phyloP scores from a whole-genome alignment of 345 rosid species.

The Bruguiera gymnorhiza region DNA sequence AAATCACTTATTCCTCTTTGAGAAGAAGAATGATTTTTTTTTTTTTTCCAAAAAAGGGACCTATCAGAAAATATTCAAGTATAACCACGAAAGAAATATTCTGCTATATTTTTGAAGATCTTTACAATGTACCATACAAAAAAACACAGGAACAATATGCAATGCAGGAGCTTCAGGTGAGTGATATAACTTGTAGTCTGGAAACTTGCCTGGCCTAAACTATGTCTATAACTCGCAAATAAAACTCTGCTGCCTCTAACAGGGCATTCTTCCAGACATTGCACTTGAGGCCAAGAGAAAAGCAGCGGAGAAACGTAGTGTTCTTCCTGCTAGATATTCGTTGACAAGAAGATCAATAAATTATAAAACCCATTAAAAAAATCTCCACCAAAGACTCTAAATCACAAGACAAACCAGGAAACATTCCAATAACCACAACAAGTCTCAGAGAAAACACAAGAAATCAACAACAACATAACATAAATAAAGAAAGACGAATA shows the following conservation, averaged over 20 bases:
- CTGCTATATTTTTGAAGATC: no score
- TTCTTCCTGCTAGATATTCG: slow-evolving; percentile 19
- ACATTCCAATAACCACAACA: no score
- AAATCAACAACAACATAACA: neutral
- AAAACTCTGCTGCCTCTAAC: slow-evolving; percentile 26
- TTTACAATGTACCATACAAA: no score
- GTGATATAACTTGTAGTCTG: neutral
- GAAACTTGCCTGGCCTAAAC: slow-evolving; percentile 20
- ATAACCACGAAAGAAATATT: neutral
- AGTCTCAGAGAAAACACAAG: no score
- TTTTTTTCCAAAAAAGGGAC: neutral
- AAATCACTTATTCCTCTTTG: neutral
- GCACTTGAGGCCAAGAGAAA: slow-evolving; percentile 24
- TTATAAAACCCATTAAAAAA: neutral
- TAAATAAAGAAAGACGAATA: neutral
- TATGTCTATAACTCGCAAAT: slow-evolving; percentile 20
- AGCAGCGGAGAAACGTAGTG: slow-evolving; percentile 15
- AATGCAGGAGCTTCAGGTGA: neutral
- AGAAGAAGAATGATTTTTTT: no score
- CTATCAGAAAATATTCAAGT: neutral
- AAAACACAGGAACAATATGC: no score
- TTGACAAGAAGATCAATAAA: neutral
- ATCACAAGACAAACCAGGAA: no score
- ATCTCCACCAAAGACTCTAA: no score
- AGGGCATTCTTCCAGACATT: slow-evolving; percentile 6